Conservation (phyloP, 768 basidiomycete genomes). For the Tylopilus rubrobrunneus region DNA sequence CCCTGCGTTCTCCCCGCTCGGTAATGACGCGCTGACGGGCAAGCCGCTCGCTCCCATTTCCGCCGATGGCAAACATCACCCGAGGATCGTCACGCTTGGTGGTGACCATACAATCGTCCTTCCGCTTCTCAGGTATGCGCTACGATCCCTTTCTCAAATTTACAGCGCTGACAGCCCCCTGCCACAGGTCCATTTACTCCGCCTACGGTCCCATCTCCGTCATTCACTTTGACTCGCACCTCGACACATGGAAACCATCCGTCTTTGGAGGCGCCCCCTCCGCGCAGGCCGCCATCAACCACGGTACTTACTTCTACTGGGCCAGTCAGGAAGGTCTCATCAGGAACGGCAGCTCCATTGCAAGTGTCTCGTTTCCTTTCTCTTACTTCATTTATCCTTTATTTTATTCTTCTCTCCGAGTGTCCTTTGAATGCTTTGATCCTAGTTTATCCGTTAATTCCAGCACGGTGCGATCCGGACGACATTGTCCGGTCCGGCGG, state of each 20-base stretch:
- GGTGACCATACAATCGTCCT: slow-evolving; percentile 86
- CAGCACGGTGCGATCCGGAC: slow-evolving; percentile 88
- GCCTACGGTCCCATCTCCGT: slow-evolving; percentile 78
- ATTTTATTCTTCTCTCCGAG: slow-evolving; percentile 10
- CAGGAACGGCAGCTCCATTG: slow-evolving; percentile 73
- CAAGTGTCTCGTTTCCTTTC: slow-evolving; percentile 53
- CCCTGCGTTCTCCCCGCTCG: slow-evolving; percentile 55
- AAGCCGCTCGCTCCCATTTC: slow-evolving; percentile 54
- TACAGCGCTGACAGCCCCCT: background rate
- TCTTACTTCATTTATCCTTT: background rate
- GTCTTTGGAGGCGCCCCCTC: slow-evolving; percentile 75
- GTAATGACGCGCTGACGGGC: slow-evolving; percentile 60
- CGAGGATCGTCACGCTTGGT: slow-evolving; percentile 77
- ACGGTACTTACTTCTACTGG: slow-evolving; percentile 91
- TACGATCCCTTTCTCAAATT: background rate
- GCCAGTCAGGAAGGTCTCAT: slow-evolving; percentile 81
- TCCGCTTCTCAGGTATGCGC: slow-evolving; percentile 40
- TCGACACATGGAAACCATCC: slow-evolving; percentile 75
- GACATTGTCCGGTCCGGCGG: slow-evolving; percentile 71
- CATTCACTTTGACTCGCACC: slow-evolving; percentile 85
- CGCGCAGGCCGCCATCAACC: slow-evolving; percentile 71
- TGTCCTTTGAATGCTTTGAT: slow-evolving; percentile 49
- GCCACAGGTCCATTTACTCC: slow-evolving; percentile 61
- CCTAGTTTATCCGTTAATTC: slow-evolving; percentile 59
- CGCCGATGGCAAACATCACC: slow-evolving; percentile 70